These are phyloP conservation scores for Ceriops zippeliana DNA, from an alignment of 345 rosid genomes.

Conservation along the genomic window DNA sequence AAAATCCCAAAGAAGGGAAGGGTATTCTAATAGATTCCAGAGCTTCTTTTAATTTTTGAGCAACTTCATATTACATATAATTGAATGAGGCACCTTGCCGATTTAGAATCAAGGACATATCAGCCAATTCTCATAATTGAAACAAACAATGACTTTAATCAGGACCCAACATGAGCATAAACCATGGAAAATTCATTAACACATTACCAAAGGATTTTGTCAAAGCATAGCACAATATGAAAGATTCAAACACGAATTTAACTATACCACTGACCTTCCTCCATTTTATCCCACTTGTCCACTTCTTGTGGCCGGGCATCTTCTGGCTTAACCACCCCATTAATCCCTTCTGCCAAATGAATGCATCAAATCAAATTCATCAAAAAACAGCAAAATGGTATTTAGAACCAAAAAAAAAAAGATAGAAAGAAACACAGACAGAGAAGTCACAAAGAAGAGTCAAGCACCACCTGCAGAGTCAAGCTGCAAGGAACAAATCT, in stretches of 20 bases:
- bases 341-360: slow-evolving; percentile 41
- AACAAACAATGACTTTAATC: too few relatives aligned
- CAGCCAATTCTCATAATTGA: too few relatives aligned
- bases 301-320: slow-evolving; percentile 35
- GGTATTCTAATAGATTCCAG: not conserved
- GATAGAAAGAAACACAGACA: not conserved
- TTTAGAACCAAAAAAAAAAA: not conserved
- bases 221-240: too few relatives aligned
- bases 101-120: too few relatives aligned
- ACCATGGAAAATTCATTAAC: not conserved
- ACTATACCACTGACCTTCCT: slow-evolving; percentile 47
- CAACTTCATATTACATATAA: not conserved
- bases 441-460: not conserved
- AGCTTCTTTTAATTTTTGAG: too few relatives aligned
- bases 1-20: not conserved
- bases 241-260: not conserved
- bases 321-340: slow-evolving; percentile 35
- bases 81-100: not conserved
- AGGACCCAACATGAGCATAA: not conserved
- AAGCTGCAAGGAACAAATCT: slow-evolving; percentile 57
- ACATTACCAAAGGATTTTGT: not conserved
- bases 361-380: not conserved
- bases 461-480: slow-evolving; percentile 45
- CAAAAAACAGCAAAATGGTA: not conserved
- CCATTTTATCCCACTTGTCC: slow-evolving; percentile 40